Conservation (phyloP, 495 filamentous ascomycete genomes). For the Penicillium riverlandense region DNA sequence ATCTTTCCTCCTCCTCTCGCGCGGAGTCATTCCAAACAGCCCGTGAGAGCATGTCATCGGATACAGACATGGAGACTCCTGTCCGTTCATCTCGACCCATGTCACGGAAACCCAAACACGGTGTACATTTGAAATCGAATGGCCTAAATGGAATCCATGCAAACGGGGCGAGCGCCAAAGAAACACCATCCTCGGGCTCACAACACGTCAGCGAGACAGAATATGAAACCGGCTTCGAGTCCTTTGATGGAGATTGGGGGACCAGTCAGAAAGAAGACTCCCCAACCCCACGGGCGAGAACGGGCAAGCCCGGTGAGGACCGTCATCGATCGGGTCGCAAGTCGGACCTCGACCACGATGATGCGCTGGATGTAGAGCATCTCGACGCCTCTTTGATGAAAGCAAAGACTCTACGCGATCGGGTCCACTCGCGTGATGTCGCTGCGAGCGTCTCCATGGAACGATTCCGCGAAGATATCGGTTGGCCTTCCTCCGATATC, state of each 20-base stretch:
- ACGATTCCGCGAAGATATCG: conserved; percentile 31
- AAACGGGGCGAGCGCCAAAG: conserved; percentile 8
- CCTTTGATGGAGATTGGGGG: conserved; percentile 20
- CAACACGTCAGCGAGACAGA: conserved; percentile 12
- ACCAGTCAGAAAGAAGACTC: conserved; percentile 6
- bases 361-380: conserved; percentile 11
- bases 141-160: conserved; percentile 3
- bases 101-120: conserved; percentile 25
- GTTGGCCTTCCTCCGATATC: conserved; percentile 33
- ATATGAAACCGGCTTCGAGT: conserved; percentile 18
- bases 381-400: conserved; percentile 22
- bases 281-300: conserved; percentile 12
- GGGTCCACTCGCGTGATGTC: conserved; percentile 18
- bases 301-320: conserved; percentile 4
- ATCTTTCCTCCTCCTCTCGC: conserved; percentile 41
- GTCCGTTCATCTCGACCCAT: conserved; percentile 28
- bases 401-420: conserved; percentile 28
- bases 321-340: neutral
- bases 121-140: conserved; percentile 7
- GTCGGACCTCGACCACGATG: neutral
- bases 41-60: conserved; percentile 54
- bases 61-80: conserved; percentile 52
- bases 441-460: conserved; percentile 27
- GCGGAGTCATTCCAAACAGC: conserved; percentile 71
- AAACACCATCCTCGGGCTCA: conserved; percentile 5